A percentile compares a stretch with the other conserved stretches of the same genome.
phyloP scores from a whole-genome alignment of 352 stramenopile genomes.

The Globisporangium yorkense region DNA sequence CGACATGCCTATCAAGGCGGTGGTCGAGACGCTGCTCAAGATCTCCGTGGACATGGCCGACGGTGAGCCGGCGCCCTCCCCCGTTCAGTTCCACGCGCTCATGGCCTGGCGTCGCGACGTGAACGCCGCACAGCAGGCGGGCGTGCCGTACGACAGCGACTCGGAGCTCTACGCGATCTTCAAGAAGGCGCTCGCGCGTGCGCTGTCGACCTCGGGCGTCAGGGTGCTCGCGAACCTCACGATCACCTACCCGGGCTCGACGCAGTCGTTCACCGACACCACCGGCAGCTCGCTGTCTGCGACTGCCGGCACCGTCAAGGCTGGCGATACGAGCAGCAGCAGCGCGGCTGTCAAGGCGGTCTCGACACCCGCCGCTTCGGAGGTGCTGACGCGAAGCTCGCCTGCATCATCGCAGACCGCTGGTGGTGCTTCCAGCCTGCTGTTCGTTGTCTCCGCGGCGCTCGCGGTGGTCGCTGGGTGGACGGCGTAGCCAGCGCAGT shows the following conservation, averaged over 20 bases:
- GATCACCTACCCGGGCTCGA: conserved; percentile 21
- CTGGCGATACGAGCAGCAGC: conserved; percentile 10
- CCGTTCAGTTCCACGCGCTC: conserved; percentile 34
- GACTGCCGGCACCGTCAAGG: conserved; percentile 24
- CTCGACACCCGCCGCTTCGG: conserved; percentile 5
- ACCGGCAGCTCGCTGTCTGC: conserved; percentile 23
- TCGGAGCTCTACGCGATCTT: conserved; percentile 46
- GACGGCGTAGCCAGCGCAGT: neutral
- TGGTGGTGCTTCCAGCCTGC: neutral
- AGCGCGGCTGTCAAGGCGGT: neutral
- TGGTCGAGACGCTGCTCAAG: conserved; percentile 59
- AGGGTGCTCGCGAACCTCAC: conserved; percentile 36
- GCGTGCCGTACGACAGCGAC: conserved; percentile 40
- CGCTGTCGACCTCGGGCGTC: conserved; percentile 29
- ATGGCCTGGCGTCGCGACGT: conserved; percentile 51
- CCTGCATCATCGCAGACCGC: neutral
- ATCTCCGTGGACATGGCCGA: conserved; percentile 40
- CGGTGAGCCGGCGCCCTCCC: conserved; percentile 20
- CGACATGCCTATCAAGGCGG: conserved; percentile 41
- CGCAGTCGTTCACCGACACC: conserved; percentile 21
- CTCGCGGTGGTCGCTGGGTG: neutral
- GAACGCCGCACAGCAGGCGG: conserved; percentile 38
- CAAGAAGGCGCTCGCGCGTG: conserved; percentile 31
- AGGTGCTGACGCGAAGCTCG: conserved; percentile 15
- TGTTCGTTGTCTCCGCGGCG: neutral